phyloP scores from a whole-genome alignment of 2,329 filamentous ascomycete genomes.

The Elsinoe australis region DNA sequence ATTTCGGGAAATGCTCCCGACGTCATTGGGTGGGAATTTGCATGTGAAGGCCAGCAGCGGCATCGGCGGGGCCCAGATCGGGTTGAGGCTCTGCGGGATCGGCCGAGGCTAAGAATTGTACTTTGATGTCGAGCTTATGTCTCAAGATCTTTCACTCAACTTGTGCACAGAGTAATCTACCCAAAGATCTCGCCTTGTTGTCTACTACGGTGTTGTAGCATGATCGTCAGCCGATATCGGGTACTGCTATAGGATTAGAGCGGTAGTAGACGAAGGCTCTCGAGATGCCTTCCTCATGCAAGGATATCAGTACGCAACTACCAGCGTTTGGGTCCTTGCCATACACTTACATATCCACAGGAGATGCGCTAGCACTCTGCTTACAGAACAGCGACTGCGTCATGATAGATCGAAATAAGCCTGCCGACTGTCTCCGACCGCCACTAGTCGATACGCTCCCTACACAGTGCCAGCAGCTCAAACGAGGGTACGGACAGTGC shows the following conservation, averaged over 20 bases:
- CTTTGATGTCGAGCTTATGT: not conserved
- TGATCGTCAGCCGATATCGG: too few species aligned
- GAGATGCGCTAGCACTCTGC: slow-evolving; percentile 84
- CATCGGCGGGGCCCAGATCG: not conserved
- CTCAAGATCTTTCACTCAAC: too few species aligned
- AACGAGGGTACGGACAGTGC: slow-evolving; percentile 89
- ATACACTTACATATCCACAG: slow-evolving; percentile 40
- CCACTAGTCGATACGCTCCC: slow-evolving; percentile 78
- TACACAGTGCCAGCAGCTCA: slow-evolving; percentile 81
- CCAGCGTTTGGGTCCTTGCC: slow-evolving; percentile 13
- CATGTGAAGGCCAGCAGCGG: slow-evolving; percentile 15
- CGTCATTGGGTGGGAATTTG: slow-evolving; percentile 5
- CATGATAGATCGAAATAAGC: slow-evolving; percentile 79
- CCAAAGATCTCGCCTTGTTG: too few species aligned
- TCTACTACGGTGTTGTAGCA: too few species aligned
- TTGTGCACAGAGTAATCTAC: too few species aligned
- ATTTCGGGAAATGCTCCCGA: not conserved
- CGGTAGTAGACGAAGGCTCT: not conserved
- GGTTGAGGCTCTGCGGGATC: slow-evolving; percentile 11
- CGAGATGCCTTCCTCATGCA: slow-evolving; percentile 86
- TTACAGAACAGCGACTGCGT: slow-evolving; percentile 96
- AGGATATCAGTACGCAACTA: slow-evolving; percentile 73
- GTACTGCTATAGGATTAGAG: too few species aligned
- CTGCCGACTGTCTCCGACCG: slow-evolving; percentile 77
- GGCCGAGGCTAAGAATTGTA: slow-evolving; percentile 7